phyloP scores from a whole-genome alignment of 768 basidiomycete genomes.

The Boletus sp. region DNA sequence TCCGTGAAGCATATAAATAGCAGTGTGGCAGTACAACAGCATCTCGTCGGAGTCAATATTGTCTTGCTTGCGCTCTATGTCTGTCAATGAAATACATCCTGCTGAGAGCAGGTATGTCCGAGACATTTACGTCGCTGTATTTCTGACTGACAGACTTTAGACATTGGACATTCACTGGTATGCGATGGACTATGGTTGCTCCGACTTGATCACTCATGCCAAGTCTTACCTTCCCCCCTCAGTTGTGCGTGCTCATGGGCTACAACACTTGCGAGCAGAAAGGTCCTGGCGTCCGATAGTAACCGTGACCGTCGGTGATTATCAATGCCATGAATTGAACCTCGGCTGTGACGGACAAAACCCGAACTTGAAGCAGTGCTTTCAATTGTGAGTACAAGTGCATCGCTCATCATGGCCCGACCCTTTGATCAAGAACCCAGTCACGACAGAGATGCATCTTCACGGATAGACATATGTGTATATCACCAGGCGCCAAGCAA shows the following conservation, averaged over 20 bases:
- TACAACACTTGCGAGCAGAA: constrained; percentile 49
- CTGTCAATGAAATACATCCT: not conserved
- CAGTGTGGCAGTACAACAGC: no score
- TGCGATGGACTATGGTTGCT: not conserved
- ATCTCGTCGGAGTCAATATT: no score
- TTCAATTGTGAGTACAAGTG: constrained; percentile 47
- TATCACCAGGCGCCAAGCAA: constrained; percentile 61
- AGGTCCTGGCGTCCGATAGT: constrained; percentile 70
- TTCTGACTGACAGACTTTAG: not conserved
- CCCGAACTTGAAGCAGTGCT: constrained; percentile 55
- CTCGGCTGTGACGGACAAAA: constrained; percentile 72
- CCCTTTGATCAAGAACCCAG: constrained; percentile 29
- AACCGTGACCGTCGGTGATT: constrained; percentile 52
- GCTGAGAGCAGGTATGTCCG: not conserved
- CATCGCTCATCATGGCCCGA: not conserved
- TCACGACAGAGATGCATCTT: constrained; percentile 36
- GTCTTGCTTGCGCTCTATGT: not conserved
- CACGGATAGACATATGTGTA: constrained; percentile 51
- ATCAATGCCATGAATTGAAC: constrained; percentile 50
- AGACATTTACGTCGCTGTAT: not conserved
- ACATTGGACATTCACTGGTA: constrained; percentile 14
- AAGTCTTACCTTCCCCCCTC: not conserved
- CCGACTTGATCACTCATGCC: not conserved
- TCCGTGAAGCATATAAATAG: no score
- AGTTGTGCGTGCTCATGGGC: constrained; percentile 42